Evolutionary conservation across 495 filamentous ascomycete genomes (phyloP), one percentile per base, ranked within the genome.

Genomic region (Aspergillus panamensis): DNA sequence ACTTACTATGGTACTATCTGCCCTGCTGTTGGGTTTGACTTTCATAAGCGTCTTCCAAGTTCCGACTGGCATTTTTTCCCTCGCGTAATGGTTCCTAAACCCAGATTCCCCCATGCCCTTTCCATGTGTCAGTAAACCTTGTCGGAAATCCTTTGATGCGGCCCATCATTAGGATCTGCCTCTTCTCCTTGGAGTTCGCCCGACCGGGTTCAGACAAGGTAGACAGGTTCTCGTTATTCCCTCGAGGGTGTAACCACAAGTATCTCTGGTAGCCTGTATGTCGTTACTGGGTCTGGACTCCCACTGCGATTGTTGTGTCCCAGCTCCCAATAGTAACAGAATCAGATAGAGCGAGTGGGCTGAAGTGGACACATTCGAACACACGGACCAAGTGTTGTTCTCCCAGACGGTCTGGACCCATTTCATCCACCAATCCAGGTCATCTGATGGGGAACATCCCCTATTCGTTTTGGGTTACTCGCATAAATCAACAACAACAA

Each of bases 301-400:
- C 2, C 25, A 25, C 25, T 25, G 25, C 25, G 25, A 25, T 25
- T 25, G 25, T 25, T 25, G 25, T 25, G 25, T 25, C 25, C 25
- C 20, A 16, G 12, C 13, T 25, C 48, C 16, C 29, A 50, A 12
- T 31, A 17, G 3, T 19, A 16, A 17, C 17, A 2, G n/a, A n/a
- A 29, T 35, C 6, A 30, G 25, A 42, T 55, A 13, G 31, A 14
- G 30, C 39, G 35, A 19, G 53, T 47, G 29, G 53, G 10, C 42
- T 20, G 16, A 13, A 19, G 53, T 47, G 29, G 53, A 20, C 42
- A 45, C 42, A 13, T 30, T 35, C 19, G 13, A 32, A 58, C 57
- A 63, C 61, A 63, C 55, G 51, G 60, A 58, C 57, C 54, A 60
- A 60, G 53, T 42, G 61, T 63, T 60, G 61, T 51, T 61, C 49